Evolutionary conservation across 805 yeast genomes (phyloP), one percentile per base, ranked within the genome.

Genomic region (Ogataea glucozyma): DNA sequence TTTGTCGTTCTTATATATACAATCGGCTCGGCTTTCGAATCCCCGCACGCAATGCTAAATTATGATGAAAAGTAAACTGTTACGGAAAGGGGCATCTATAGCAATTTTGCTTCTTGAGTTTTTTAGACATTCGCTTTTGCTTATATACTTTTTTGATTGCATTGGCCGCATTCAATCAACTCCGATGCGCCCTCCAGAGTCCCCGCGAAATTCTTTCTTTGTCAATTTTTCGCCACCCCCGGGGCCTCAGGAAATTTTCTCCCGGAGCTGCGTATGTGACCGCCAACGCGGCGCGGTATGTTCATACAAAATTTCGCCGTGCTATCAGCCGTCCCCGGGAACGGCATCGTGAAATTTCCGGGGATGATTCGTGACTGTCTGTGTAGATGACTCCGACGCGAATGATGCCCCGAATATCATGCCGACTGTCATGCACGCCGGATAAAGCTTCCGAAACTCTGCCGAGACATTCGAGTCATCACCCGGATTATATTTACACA

Each of bases 341-440:
- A 26, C 33, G 32, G 26, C 33, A 6, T 27, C 14, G 16, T 32
- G 27, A 37, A 27, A 20, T 27, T 37, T 33, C 33, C 41, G 41
- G 41, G 41, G 41, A 27, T 38, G 41, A 38, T 21, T 38, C 30
- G 31, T 24, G 30, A 34, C 35, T 31, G 16, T 20, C 6, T 27
- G 38, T 13, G 24, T 14, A 5, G 26, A 22, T 34, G 38, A 34
- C 17, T 36, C 38, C 33, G 30, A 26, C 22, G 40, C 32, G 32
- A 24, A 19, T 34, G 38, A 34, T 29, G 13, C 26, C 4, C 33
- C 16, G 16, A 14, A 22, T 7, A 6, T 22, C 24, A 10, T 7
- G 31, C 6, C 19, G 11, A 14, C 31, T 14, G 13, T 30, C 21
- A 21, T n/a, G n/a, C n/a, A n/a, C n/a, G n/a, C n/a, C 21, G n/a